A percentile compares a stretch with the other conserved stretches of the same genome.
Evolutionary conservation across 345 rosid genomes (phyloP).

Genomic region (Schrenkiella parvula): DNA sequence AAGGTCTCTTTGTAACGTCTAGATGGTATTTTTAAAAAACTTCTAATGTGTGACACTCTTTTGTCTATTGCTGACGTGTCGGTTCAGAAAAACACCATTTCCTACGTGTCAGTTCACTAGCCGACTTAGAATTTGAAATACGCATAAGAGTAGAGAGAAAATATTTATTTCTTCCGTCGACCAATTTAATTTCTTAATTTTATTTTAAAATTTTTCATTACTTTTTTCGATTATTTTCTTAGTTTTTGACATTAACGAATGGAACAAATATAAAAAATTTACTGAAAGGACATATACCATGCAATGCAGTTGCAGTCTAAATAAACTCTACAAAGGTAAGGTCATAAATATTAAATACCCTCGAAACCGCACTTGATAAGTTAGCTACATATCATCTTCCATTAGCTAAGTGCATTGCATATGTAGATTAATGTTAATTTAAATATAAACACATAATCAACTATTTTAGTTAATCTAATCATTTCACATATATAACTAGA

Average conservation of each 20-base stretch:
- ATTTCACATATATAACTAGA: neutral
- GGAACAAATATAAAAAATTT: neutral
- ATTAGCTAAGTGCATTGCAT: neutral
- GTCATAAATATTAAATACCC: neutral
- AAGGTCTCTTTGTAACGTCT: neutral
- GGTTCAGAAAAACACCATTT: too few relatives aligned
- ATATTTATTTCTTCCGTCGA: neutral
- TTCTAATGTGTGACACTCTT: constrained; percentile 1
- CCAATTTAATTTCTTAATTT: too few relatives aligned
- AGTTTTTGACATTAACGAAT: neutral
- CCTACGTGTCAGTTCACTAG: constrained; percentile 8
- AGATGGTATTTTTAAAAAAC: neutral
- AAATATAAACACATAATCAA: neutral
- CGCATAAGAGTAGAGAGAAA: neutral
- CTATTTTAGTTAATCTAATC: neutral
- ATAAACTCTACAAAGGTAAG: neutral
- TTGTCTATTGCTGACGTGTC: neutral
- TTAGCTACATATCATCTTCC: neutral
- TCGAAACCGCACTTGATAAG: neutral
- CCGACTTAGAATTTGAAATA: constrained; percentile 3
- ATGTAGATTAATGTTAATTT: neutral
- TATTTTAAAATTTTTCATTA: too few relatives aligned
- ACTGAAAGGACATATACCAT: neutral
- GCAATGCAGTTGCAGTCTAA: neutral
- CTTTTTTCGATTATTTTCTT: neutral